phyloP scores from a whole-genome alignment of 169 alveolate genomes.

The Amoebophrya sp. region DNA sequence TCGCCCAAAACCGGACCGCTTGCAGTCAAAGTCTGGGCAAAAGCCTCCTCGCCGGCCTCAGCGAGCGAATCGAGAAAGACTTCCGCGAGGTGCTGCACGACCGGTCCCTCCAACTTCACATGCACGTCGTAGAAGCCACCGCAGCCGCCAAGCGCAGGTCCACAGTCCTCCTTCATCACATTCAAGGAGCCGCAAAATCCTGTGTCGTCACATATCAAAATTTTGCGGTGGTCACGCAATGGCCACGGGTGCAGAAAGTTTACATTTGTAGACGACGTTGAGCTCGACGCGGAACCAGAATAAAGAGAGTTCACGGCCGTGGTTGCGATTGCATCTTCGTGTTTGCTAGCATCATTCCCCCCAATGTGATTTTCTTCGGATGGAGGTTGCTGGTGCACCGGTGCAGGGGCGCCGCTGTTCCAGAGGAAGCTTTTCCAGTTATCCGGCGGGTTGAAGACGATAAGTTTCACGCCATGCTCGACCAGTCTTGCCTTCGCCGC shows the following conservation, averaged over 20 bases:
- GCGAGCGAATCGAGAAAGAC: neutral
- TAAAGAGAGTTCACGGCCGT: neutral
- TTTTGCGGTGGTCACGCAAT: neutral
- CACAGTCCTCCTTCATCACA: neutral
- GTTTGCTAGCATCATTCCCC: neutral
- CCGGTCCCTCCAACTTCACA: neutral
- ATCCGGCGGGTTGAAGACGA: neutral
- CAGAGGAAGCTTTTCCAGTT: neutral
- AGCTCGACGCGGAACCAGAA: neutral
- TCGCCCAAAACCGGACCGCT: neutral
- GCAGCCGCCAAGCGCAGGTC: conserved; percentile 14
- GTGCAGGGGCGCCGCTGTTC: neutral
- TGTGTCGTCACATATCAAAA: neutral
- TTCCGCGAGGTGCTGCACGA: neutral
- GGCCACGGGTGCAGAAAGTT: neutral
- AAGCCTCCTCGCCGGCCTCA: neutral
- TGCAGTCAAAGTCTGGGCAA: neutral
- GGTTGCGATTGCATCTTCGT: neutral
- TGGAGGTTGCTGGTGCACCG: neutral
- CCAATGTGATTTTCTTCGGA: too few species aligned
- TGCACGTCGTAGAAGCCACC: conserved; percentile 29
- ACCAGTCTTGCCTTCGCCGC: neutral
- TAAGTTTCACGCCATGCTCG: neutral
- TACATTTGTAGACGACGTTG: neutral
- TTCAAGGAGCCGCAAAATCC: conserved; percentile 32